These are phyloP conservation scores for Bisporella sp. DNA, from an alignment of 2,329 filamentous ascomycete species.

Conservation along the genomic window DNA sequence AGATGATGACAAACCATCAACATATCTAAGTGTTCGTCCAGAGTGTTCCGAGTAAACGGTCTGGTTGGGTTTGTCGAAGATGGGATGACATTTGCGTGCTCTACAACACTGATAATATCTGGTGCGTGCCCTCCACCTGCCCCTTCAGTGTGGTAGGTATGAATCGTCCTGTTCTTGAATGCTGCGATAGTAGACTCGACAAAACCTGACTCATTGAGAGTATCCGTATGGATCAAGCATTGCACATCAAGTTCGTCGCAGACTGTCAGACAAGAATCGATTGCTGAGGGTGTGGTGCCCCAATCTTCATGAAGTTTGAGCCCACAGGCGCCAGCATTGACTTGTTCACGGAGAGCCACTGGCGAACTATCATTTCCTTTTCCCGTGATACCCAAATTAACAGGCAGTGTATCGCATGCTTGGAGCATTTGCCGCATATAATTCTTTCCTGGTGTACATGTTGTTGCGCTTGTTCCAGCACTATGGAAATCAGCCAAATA, in stretches of 20 bases:
- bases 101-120: slow-evolving; percentile 91
- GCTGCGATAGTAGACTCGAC: slow-evolving; percentile 86
- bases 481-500: slow-evolving; percentile 32
- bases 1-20: slow-evolving; percentile 97
- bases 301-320: slow-evolving; percentile 96
- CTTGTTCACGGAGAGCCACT: slow-evolving; percentile 68
- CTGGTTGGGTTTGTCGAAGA: slow-evolving; percentile 89
- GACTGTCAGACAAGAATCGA: slow-evolving; percentile 76
- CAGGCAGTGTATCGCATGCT: slow-evolving; percentile 69
- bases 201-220: slow-evolving; percentile 94
- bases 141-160: slow-evolving; percentile 96
- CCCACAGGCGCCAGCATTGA: slow-evolving; percentile 77
- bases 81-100: slow-evolving; percentile 80
- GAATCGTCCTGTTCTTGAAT: slow-evolving; percentile 81
- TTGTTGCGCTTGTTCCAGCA: slow-evolving; percentile 85
- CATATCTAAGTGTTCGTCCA: slow-evolving; percentile 97
- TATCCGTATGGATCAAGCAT: slow-evolving; percentile 92
- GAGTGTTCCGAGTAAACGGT: slow-evolving; percentile 83
- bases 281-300: slow-evolving; percentile 85
- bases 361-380: slow-evolving; percentile 84
- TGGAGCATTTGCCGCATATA: slow-evolving; percentile 88
- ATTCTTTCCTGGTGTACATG: slow-evolving; percentile 80
- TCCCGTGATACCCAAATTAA: slow-evolving; percentile 87
- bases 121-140: slow-evolving; percentile 92
- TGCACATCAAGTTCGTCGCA: slow-evolving; percentile 92